Conservation (phyloP, 495 filamentous ascomycete species). For the Annulohypoxylon moriforme region DNA sequence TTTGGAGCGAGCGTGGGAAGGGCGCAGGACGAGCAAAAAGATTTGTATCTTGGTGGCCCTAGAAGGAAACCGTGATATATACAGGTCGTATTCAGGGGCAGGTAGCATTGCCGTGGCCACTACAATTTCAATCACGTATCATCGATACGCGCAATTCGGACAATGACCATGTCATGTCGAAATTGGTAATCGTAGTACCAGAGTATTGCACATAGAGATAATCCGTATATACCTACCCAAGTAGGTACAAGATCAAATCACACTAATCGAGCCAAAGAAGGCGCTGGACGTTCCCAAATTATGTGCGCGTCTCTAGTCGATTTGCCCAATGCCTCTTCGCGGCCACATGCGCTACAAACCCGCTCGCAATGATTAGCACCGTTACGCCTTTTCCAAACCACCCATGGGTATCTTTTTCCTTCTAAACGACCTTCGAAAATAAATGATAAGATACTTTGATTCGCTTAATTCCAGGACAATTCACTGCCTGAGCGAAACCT, state of each 20-base stretch:
- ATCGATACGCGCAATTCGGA: not conserved
- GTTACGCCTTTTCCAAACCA: conserved; percentile 30
- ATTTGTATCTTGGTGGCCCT: not conserved
- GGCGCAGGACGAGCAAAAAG: not conserved
- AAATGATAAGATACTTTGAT: not conserved
- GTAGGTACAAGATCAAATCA: no score
- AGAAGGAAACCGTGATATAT: not conserved
- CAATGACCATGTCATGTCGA: not conserved
- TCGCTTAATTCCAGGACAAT: not conserved
- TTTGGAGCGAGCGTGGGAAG: not conserved
- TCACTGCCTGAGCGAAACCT: not conserved
- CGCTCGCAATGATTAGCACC: not conserved
- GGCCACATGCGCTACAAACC: not conserved
- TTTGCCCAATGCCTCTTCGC: no score
- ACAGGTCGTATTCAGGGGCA: not conserved
- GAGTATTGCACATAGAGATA: not conserved
- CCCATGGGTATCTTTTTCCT: conserved; percentile 27
- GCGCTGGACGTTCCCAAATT: not conserved
- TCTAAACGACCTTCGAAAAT: not conserved
- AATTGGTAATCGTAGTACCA: not conserved
- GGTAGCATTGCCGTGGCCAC: not conserved
- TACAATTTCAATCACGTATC: not conserved
- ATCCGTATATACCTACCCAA: no score
- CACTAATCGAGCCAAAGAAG: no score
- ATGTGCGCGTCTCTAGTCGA: not conserved